Conservation (phyloP, 306 rosid genomes). For the Sesbania bispinosa region DNA sequence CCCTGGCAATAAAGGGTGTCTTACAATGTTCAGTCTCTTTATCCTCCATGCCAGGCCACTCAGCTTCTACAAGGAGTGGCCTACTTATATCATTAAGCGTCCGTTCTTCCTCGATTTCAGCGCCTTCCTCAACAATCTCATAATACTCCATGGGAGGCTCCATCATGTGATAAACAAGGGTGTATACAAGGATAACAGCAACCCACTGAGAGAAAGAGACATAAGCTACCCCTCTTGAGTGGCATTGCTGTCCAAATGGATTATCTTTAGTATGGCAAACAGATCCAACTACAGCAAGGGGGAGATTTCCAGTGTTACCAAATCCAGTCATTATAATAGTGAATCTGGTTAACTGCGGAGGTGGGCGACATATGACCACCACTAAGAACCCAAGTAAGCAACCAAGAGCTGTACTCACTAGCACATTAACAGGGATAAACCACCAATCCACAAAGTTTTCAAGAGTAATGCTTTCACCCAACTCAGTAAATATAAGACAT, state of each 20-base stretch:
- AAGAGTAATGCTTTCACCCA: slow-evolving; percentile 67
- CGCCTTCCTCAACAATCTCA: slow-evolving; percentile 66
- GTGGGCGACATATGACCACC: slow-evolving; percentile 72
- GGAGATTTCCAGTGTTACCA: slow-evolving; percentile 91
- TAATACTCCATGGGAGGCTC: slow-evolving; percentile 80
- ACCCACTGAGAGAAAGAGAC: slow-evolving; percentile 89
- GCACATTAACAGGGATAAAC: slow-evolving; percentile 83
- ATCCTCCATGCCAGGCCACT: slow-evolving; percentile 96
- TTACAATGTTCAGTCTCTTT: slow-evolving; percentile 85
- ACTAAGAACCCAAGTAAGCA: slow-evolving; percentile 64
- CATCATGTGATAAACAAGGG: slow-evolving; percentile 95
- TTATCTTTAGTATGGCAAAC: slow-evolving; percentile 64
- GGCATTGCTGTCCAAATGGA: slow-evolving; percentile 76
- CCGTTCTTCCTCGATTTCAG: slow-evolving; percentile 37
- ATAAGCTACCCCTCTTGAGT: slow-evolving; percentile 80
- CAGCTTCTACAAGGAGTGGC: slow-evolving; percentile 90
- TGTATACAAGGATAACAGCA: slow-evolving; percentile 80
- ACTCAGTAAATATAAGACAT: slow-evolving; percentile 73
- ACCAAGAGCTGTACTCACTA: slow-evolving; percentile 68
- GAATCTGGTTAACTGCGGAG: slow-evolving; percentile 60
- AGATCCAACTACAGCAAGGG: slow-evolving; percentile 73
- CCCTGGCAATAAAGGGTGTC: slow-evolving; percentile 68
- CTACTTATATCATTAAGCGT: slow-evolving; percentile 50
- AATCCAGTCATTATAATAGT: slow-evolving; percentile 82
- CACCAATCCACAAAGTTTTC: slow-evolving; percentile 63